Conservation (phyloP, 305 asterid genomes). For the Fraxinus xanthoxyloides region DNA sequence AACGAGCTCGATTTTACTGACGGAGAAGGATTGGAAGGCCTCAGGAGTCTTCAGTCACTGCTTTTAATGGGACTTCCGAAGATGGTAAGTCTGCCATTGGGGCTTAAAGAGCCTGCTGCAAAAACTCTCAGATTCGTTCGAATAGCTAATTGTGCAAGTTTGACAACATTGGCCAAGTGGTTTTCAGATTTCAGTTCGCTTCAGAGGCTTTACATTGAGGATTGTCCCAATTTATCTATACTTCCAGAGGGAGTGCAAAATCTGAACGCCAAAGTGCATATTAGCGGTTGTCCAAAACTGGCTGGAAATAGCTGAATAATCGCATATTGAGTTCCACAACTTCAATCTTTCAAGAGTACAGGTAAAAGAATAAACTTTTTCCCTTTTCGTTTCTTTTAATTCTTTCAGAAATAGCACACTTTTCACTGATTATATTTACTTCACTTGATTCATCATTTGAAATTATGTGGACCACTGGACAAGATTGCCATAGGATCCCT, state of each 20-base stretch:
- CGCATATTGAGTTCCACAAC: neutral
- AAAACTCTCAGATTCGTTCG: slow-evolving; percentile 36
- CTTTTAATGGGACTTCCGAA: slow-evolving; percentile 55
- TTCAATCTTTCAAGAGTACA: neutral
- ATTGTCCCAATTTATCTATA: slow-evolving; percentile 33
- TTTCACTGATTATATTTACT: neutral
- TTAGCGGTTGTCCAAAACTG: slow-evolving; percentile 46
- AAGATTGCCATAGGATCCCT: neutral
- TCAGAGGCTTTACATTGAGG: slow-evolving; percentile 41
- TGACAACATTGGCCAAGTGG: slow-evolving; percentile 37
- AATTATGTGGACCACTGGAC: neutral
- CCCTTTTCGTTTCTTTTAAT: neutral
- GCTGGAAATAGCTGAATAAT: slow-evolving; percentile 14
- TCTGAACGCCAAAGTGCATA: slow-evolving; percentile 31
- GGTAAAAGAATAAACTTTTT: neutral
- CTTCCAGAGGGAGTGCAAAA: slow-evolving; percentile 30
- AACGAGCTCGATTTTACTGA: slow-evolving; percentile 35
- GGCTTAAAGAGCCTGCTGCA: slow-evolving; percentile 33
- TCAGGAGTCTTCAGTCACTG: slow-evolving; percentile 38
- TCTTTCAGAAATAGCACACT: neutral
- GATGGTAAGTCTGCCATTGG: slow-evolving; percentile 36
- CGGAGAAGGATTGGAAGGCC: slow-evolving; percentile 38
- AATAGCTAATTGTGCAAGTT: slow-evolving; percentile 34
- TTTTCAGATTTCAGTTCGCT: slow-evolving; percentile 34
- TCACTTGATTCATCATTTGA: neutral